phyloP scores from a whole-genome alignment of 768 basidiomycete genomes.

The Pulveroboletus sp. region DNA sequence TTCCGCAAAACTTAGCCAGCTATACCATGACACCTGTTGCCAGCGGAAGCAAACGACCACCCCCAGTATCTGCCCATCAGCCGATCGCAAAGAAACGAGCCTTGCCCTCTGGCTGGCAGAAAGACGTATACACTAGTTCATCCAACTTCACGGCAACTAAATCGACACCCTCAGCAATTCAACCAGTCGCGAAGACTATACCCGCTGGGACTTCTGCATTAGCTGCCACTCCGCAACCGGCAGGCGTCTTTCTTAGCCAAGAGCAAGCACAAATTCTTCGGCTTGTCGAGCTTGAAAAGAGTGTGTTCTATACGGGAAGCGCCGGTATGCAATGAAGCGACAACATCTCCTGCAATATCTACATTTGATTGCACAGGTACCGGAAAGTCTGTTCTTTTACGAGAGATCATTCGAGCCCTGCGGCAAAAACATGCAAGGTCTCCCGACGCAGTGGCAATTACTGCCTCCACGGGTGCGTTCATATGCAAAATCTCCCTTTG shows the following conservation, averaged over 20 bases:
- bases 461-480: slow-evolving; percentile 81
- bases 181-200: slow-evolving; percentile 8
- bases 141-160: slow-evolving; percentile 30
- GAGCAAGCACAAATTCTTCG: slow-evolving; percentile 85
- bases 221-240: slow-evolving; percentile 18
- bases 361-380: slow-evolving; percentile 57
- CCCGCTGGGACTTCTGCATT: slow-evolving; percentile 3
- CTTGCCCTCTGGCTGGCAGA: slow-evolving; percentile 49
- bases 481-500: not conserved
- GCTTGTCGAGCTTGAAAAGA: slow-evolving; percentile 68
- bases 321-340: slow-evolving; percentile 60
- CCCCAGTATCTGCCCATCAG: slow-evolving; percentile 15
- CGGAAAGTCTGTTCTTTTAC: slow-evolving; percentile 91
- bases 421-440: slow-evolving; percentile 48
- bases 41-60: slow-evolving; percentile 35
- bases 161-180: slow-evolving; percentile 10
- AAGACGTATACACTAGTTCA: slow-evolving; percentile 34
- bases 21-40: slow-evolving; percentile 15
- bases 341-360: slow-evolving; percentile 14
- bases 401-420: slow-evolving; percentile 82
- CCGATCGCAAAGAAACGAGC: slow-evolving; percentile 50
- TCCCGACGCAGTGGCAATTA: slow-evolving; percentile 81
- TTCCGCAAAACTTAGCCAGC: slow-evolving; percentile 11
- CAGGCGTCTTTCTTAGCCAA: slow-evolving; percentile 63
- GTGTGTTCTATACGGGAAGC: slow-evolving; percentile 94